Evolutionary conservation across 1,139 yeast genomes (phyloP).

Genomic region (Hemisphaericaspora xylanilytica): DNA sequence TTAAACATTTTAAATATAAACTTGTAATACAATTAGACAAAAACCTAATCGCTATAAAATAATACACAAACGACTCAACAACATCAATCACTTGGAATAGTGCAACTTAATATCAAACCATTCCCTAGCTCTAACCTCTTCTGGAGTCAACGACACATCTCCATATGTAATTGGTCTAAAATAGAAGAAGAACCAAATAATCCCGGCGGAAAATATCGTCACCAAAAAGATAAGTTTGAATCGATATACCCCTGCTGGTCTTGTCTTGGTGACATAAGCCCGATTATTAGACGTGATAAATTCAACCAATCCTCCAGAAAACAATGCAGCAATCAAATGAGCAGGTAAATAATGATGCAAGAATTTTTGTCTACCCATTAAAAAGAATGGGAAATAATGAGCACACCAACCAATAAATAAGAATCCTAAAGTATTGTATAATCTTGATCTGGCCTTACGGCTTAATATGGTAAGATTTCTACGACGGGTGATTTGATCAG

Average conservation of each 20-base stretch:
- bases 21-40: no score
- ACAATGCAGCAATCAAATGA: conserved; percentile 81
- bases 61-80: background rate
- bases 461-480: conserved; percentile 62
- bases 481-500: conserved; percentile 77
- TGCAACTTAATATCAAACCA: conserved; percentile 83
- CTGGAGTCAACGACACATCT: conserved; percentile 57
- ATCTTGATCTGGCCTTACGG: conserved; percentile 63
- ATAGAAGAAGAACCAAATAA: conserved; percentile 65
- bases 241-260: conserved; percentile 25
- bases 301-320: conserved; percentile 81
- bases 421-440: conserved; percentile 82
- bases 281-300: conserved; percentile 60
- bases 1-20: no score
- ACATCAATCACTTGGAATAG: conserved; percentile 58
- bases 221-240: conserved; percentile 34
- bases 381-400: conserved; percentile 86
- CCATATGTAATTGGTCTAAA: conserved; percentile 90
- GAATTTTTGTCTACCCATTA: conserved; percentile 91
- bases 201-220: conserved; percentile 39
- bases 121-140: conserved; percentile 69
- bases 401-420: conserved; percentile 84
- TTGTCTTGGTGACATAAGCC: conserved; percentile 13
- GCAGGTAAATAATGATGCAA: conserved; percentile 97
- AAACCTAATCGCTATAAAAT: no score